A percentile compares a stretch with the other conserved stretches of the same genome.
phyloP scores from a whole-genome alignment of 176 grass and related monocot species.

The Oryza australiensis region DNA sequence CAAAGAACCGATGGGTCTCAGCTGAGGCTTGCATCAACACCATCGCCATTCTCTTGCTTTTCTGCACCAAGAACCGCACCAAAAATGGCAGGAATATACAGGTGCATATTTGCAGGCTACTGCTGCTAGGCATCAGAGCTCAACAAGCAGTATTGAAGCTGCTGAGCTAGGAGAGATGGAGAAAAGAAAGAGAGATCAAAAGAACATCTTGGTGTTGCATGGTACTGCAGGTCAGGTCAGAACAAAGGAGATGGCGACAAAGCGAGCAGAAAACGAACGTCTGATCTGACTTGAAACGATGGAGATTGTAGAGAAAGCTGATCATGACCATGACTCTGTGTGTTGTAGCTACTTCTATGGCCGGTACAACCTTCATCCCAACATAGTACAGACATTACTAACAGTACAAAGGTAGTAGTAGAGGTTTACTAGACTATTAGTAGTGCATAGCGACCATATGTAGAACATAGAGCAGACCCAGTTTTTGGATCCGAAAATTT shows the following conservation, averaged over 20 bases:
- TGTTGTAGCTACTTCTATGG: too few species aligned
- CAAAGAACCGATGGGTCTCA: constrained; percentile 14
- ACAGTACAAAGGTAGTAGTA: too few species aligned
- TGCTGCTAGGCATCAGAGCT: background rate
- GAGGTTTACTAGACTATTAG: too few species aligned
- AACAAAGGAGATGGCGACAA: background rate
- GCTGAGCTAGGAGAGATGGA: constrained; percentile 1
- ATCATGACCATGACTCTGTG: background rate
- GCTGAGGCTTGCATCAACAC: background rate
- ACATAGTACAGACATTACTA: too few species aligned
- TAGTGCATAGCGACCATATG: background rate
- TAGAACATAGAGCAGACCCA: background rate
- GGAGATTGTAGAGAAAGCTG: background rate
- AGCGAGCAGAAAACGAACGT: background rate
- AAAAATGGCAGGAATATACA: background rate
- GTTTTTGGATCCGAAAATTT: background rate
- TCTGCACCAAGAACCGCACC: background rate
- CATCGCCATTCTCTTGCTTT: background rate
- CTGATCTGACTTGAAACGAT: background rate
- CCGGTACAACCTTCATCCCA: too few species aligned
- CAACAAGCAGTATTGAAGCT: background rate
- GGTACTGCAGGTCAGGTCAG: background rate
- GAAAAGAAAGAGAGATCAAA: background rate
- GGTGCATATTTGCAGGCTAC: background rate
- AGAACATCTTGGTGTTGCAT: background rate